Conservation (phyloP, 1,284 basidiomycete species). For the Cystobasidiaceae sp. region DNA sequence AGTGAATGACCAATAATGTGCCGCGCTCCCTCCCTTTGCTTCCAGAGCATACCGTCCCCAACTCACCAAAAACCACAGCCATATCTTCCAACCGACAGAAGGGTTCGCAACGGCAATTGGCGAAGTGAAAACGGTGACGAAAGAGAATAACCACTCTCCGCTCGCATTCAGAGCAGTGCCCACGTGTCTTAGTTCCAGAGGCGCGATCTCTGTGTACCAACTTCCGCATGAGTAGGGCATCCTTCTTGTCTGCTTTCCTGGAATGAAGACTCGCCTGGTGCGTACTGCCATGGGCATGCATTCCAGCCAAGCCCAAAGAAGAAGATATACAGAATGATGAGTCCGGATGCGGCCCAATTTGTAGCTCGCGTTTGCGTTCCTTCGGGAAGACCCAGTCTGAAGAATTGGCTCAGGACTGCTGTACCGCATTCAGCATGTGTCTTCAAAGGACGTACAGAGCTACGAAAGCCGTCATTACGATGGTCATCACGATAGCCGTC, state of each 20-base stretch:
- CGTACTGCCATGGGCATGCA: constrained; percentile 17
- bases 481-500: constrained; percentile 6
- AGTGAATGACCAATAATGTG: background rate
- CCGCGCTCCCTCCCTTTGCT: background rate
- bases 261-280: constrained; percentile 4
- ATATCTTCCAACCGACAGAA: constrained; percentile 9
- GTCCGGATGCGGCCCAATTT: constrained; percentile 4
- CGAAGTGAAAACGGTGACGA: constrained; percentile 20
- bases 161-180: constrained; percentile 18
- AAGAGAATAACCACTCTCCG: constrained; percentile 21
- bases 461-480: constrained; percentile 22
- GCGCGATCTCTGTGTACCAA: constrained; percentile 3
- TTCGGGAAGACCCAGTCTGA: background rate
- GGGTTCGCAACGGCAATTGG: constrained; percentile 21
- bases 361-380: background rate
- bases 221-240: no score
- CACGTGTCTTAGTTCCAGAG: constrained; percentile 15
- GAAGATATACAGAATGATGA: constrained; percentile 22
- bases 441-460: background rate
- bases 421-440: no score
- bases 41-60: background rate
- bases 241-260: no score
- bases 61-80: constrained; percentile 16
- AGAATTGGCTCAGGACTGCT: no score
- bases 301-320: constrained; percentile 21